These are phyloP conservation scores for Vigna mungo DNA, from an alignment of 306 rosid genomes.

Conservation along the genomic window DNA sequence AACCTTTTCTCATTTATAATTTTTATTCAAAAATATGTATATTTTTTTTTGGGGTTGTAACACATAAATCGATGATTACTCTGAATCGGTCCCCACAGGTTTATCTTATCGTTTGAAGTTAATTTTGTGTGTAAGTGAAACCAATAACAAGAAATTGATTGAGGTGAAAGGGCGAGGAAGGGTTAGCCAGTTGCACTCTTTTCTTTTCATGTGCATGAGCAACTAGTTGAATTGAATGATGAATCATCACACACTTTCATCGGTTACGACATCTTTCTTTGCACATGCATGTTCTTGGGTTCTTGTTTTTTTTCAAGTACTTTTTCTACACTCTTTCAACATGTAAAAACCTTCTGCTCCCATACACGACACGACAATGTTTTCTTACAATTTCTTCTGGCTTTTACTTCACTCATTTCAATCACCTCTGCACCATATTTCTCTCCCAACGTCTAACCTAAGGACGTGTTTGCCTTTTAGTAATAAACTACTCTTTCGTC, in stretches of 20 bases:
- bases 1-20: too few species aligned
- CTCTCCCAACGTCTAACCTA: background rate
- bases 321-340: background rate
- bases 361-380: background rate
- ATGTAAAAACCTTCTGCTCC: background rate
- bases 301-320: background rate
- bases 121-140: background rate
- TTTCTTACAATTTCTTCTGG: background rate
- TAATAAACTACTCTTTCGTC: background rate
- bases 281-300: background rate
- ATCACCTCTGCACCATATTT: background rate
- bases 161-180: background rate
- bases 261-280: background rate
- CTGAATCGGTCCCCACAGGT: too few species aligned
- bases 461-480: background rate
- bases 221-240: background rate
- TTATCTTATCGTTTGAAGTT: too few species aligned
- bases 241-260: constrained; percentile 8
- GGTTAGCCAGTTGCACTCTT: background rate
- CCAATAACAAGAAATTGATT: too few species aligned
- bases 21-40: too few species aligned
- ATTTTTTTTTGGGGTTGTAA: too few species aligned
- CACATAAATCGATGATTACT: too few species aligned
- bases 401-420: background rate
- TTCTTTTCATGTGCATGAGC: background rate